Base-by-base conservation (phyloP, 768 basidiomycete genomes). In the Coprinopsis strossmayeri region DNA sequence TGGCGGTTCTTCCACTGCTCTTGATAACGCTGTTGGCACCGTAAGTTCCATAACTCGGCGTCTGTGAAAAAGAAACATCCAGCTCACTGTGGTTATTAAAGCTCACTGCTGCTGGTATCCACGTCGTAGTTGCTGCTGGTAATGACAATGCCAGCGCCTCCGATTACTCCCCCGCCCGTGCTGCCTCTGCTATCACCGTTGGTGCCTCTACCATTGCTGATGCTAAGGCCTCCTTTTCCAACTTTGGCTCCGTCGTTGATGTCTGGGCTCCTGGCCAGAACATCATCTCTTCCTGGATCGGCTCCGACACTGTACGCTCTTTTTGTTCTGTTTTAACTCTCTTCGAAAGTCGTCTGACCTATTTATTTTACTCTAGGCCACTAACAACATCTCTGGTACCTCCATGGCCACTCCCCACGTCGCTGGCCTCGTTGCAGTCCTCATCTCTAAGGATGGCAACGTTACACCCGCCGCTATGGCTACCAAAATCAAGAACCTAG, bases 391-490 rank as follows among this genome's bases (percentile, higher is more conserved):
- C 34, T 61, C 57, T 28, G 62, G 62, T 5, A 60, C 61, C 5
- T 61, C 58, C 26, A 67, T 66, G 68, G 54, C 61, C 5, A 56
- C 61, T 25, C 67, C 71, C 34, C 68, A 71, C 51, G 53, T 72
- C 42, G 59, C 69, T 18, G 70, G 70, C 23, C 54, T 71, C 26
- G 59, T 68, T 37, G 69, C 71, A 24, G 67, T 66, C 53, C 49
- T 69, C 40, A 63, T 71, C 46, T 52, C 48, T 17, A 43, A 59
- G 10, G 44, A 63, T 15, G 69, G 69, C 13, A 68, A 68, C 48
- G 32, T 44, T 20, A 51, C 57, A 28, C 70, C 71, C 15, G 67
- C 63, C 10, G 57, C 52, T n/a, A 65, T 70, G 53, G 52, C 50
- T 20, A 51, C 46, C 25, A 55, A 54, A 28, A 32, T 73, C 53